Percentiles rank a stretch among this genome's conserved stretches.
These are phyloP conservation scores for Neonectria punicea DNA, from an alignment of 2,329 filamentous ascomycete species.

Conservation along the genomic window DNA sequence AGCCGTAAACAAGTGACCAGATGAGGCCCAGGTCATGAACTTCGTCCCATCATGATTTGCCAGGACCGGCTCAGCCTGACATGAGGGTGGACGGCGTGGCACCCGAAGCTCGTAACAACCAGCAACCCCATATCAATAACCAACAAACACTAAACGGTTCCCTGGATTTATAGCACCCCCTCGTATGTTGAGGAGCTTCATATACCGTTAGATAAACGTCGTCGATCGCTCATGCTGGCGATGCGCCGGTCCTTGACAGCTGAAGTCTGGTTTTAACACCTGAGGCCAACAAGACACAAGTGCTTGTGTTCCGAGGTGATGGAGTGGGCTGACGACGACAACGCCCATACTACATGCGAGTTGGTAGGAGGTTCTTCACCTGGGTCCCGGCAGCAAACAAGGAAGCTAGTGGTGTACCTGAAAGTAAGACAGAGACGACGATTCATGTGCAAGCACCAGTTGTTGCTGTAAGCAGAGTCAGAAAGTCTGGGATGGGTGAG, in stretches of 20 bases:
- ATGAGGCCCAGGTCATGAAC: conserved; percentile 11
- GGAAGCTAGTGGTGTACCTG: background rate
- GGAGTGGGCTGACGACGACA: background rate
- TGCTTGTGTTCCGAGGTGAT: background rate
- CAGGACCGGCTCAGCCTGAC: conserved; percentile 1
- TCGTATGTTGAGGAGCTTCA: background rate
- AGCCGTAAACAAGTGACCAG: conserved; percentile 11
- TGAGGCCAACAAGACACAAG: background rate
- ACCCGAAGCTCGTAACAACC: background rate
- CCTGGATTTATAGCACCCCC: background rate
- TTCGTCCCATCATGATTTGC: conserved; percentile 6
- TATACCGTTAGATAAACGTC: background rate
- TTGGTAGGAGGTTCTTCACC: background rate
- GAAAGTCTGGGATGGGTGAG: background rate
- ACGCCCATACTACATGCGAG: background rate
- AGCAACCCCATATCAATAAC: no score
- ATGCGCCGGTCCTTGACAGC: background rate
- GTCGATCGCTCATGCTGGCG: background rate
- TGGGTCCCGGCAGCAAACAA: background rate
- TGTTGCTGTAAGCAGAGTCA: background rate
- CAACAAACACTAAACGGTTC: background rate
- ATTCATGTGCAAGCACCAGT: background rate
- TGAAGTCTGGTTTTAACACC: no score
- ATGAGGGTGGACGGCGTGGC: background rate
- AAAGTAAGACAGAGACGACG: background rate